Evolutionary conservation across 164 flowering plant species (phyloP), one percentile per base, ranked within the genome.

Genomic region (Sedum album): DNA sequence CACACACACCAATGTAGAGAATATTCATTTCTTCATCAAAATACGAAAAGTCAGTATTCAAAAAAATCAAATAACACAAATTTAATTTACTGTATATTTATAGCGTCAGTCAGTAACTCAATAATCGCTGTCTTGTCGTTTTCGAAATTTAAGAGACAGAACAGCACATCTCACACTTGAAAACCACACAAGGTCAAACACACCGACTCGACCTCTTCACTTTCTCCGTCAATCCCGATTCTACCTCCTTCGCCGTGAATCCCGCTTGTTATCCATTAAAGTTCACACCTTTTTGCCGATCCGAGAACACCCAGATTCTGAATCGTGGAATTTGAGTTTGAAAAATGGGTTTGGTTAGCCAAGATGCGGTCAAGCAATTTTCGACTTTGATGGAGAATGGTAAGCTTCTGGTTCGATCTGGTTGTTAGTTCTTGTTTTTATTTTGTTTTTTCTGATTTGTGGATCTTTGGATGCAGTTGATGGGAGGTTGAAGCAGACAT

Each of bases 351-450:
- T 30, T 57, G 35, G 33, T 30, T 26, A 28, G 31, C 20, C 62
- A 57, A 57, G 62, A 57, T 57, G 62, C 62, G 18, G 33, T 57
- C 62, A 57, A 15, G 33, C 62, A 57, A 28, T 28, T 28, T 57
- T 11, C 3, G 18, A 11, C 33, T 10, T 57, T 57, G 31, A 57
- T 57, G 62, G 62, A 57, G 6, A 17, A 14, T 5, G 62, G 62
- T 57, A 28, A 57, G 62, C 17, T 30, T 13, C 33, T 57, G 46
- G 7, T 41, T 31, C 62, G 31, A 57, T 57, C 62, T 57, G 14
- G 17, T 57, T 30, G 20, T 28, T 57, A 11, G 31, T 26, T 28
- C 31, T 57, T 57, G 17, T 17, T 28, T 57, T 57, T 2, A 23
- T 30, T 57, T 57, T 15, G 2, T 0, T 15, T 57, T 13, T 28